Conservation (phyloP, 2,329 filamentous ascomycete species). For the Monilinia polystroma region DNA sequence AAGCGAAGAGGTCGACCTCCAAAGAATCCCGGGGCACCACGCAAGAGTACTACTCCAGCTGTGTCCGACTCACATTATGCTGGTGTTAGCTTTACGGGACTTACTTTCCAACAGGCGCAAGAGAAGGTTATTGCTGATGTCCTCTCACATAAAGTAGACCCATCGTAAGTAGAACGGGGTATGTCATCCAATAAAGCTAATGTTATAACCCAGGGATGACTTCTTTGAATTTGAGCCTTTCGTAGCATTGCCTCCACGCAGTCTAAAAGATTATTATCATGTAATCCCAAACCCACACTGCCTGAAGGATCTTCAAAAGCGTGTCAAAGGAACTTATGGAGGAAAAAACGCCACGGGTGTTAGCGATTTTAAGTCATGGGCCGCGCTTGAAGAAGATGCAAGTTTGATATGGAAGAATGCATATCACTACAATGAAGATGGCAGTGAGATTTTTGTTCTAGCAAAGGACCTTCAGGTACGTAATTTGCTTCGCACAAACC, state of each 20-base stretch:
- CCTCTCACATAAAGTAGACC: slow-evolving; percentile 63
- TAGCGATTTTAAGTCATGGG: slow-evolving; percentile 78
- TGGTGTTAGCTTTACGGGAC: slow-evolving; percentile 63
- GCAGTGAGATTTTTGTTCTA: slow-evolving; percentile 76
- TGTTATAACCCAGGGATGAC: slow-evolving; percentile 53
- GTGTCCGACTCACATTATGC: slow-evolving; percentile 56
- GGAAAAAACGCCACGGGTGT: slow-evolving; percentile 60
- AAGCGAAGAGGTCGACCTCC: slow-evolving; percentile 34
- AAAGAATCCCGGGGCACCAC: slow-evolving; percentile 38
- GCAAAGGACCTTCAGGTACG: slow-evolving; percentile 76
- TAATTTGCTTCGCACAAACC: not conserved
- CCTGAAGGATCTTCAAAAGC: slow-evolving; percentile 73
- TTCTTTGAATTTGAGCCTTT: slow-evolving; percentile 73
- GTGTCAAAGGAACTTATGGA: slow-evolving; percentile 70
- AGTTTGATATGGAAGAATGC: slow-evolving; percentile 86
- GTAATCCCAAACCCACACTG: slow-evolving; percentile 80
- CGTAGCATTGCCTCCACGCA: slow-evolving; percentile 71
- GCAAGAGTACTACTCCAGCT: slow-evolving; percentile 42
- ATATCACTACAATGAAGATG: slow-evolving; percentile 86
- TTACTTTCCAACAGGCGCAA: slow-evolving; percentile 80
- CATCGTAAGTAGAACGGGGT: slow-evolving; percentile 51
- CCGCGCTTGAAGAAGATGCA: slow-evolving; percentile 74
- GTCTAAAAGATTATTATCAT: slow-evolving; percentile 80
- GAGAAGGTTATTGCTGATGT: slow-evolving; percentile 80
- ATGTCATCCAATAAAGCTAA: not conserved